phyloP scores from a whole-genome alignment of 1,284 basidiomycete genomes.

The Naganishia cerealis region DNA sequence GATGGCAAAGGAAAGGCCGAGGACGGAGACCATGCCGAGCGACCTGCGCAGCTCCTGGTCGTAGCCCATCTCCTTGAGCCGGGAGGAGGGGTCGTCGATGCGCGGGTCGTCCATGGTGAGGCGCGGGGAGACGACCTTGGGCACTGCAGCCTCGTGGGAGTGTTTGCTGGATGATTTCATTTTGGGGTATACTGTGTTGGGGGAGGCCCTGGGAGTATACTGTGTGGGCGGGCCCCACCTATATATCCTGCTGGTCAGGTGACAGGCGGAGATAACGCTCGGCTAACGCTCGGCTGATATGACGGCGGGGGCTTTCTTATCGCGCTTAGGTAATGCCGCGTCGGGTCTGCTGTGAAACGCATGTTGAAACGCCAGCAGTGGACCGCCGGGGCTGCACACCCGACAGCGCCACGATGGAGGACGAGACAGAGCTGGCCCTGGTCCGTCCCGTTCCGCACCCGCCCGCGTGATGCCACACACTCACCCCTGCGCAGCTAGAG shows the following conservation, averaged over 20 bases:
- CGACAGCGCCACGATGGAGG: constrained; percentile 42
- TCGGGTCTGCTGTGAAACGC: too few species aligned
- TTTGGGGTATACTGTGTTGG: not conserved
- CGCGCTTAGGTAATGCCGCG: too few species aligned
- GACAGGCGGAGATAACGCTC: too few species aligned
- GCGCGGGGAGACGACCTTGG: constrained; percentile 5
- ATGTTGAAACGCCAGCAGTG: too few species aligned
- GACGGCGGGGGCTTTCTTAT: too few species aligned
- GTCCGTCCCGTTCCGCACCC: constrained; percentile 37
- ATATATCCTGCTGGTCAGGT: too few species aligned
- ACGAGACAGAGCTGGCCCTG: constrained; percentile 52
- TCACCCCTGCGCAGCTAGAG: constrained; percentile 40
- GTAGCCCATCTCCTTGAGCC: constrained; percentile 56
- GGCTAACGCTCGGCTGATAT: too few species aligned
- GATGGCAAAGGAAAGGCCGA: constrained; percentile 55
- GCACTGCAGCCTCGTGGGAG: not conserved
- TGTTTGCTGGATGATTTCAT: constrained; percentile 5
- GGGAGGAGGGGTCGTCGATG: constrained; percentile 25
- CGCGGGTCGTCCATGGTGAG: constrained; percentile 35
- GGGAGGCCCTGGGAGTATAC: not conserved
- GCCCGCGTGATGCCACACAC: too few species aligned
- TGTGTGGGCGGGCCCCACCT: too few species aligned
- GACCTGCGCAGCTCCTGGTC: constrained; percentile 54
- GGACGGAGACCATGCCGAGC: constrained; percentile 56
- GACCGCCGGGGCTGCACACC: too few species aligned